Base-by-base conservation (phyloP, 768 basidiomycete genomes). In the Imleria badia region DNA sequence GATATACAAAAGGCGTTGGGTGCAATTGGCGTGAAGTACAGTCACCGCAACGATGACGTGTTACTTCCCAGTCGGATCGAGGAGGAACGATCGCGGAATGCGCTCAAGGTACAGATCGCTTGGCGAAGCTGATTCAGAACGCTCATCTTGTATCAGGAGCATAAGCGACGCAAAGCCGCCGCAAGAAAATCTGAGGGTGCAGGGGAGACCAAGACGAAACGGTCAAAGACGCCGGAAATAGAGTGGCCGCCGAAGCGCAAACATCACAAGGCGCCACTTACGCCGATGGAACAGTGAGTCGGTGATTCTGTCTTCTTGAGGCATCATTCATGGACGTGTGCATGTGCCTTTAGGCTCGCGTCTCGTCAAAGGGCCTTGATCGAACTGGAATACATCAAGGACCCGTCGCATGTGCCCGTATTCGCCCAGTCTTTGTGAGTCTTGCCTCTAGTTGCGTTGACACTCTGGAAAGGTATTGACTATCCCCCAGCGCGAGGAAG, bases 341-440 rank as follows among this genome's bases (percentile, higher is more conserved):
- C 9, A 17, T 26, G 35, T 41, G 13, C 29, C 22, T 34, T 10
- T 38, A 90, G 87, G 58, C 69, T 87, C 39, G 67, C 70, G 11
- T 73, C 75, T 12, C 79, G 87, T 14, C 80, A 82, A 63, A 72
- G 73, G 42, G 88, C 87, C 1, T 75, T 91, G 51, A 74, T 89
- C 46, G 82, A 80, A 26, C 72, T 85, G 3, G 85, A 82, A 11
- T 76, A 84, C 67, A 81, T 91, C 61, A 75, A 74, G 45, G 69
- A 71, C 33, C 75, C 80, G 7, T 72, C 70, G 12, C 80, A 87
- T 40, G 68, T 87, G 5, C 71, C 81, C 2, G 59, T 62, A 4
- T 90, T 89, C 63, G 88, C 87, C 8, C 76, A 77, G 51, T 74
- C 80, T 31, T 89, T 90, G 87, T 89, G 59, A 70, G 85, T 77